Evolutionary conservation across 345 rosid species (phyloP), one percentile per base, ranked within the genome.

Genomic region (Euphorbia tirucalli): DNA sequence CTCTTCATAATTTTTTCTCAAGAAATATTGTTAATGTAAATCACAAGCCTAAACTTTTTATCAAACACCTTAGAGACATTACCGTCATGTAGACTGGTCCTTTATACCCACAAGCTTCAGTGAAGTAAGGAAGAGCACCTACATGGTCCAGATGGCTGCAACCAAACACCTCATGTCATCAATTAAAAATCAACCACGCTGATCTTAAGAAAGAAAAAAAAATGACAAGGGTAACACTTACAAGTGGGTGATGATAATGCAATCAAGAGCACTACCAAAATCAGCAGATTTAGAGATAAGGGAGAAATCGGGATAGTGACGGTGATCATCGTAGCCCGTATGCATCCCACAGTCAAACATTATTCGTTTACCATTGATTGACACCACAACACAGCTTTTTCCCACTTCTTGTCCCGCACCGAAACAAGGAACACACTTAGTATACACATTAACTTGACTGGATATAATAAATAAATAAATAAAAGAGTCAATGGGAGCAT

Each of bases 301-400:
- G 41, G 98, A 88, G 81, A 95, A 95, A 73, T 92, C 93, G 3
- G 98, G 98, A 83, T 81, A 95, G 8, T 93, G 90, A n/a, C 86
- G 89, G 48, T 80, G 89, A 78, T 90, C 99, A 56, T 80, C 82
- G 77, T 85, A 83, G 48, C 96, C 99, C 98, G 92, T 92, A 75
- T 92, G 97, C 99, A 95, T 92, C 66, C 98, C 98, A 71, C 97
- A 95, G 72, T 95, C 99, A 43, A 95, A 95, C 98, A 95, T 95
- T 66, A 92, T 87, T 67, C 79, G 83, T 83, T 90, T 90, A 30
- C 94, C 93, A 13, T 90, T 89, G 81, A 95, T 86, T 32, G 89
- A 78, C 44, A 89, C 99, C n/a, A 95, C 89, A 28, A 81, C 94
- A 62, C 98, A 95, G 87, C 98, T 95, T 88, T 95, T 95, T 19